These are phyloP conservation scores for Halenospora varia DNA, from an alignment of 495 filamentous ascomycete genomes.

Conservation along the genomic window DNA sequence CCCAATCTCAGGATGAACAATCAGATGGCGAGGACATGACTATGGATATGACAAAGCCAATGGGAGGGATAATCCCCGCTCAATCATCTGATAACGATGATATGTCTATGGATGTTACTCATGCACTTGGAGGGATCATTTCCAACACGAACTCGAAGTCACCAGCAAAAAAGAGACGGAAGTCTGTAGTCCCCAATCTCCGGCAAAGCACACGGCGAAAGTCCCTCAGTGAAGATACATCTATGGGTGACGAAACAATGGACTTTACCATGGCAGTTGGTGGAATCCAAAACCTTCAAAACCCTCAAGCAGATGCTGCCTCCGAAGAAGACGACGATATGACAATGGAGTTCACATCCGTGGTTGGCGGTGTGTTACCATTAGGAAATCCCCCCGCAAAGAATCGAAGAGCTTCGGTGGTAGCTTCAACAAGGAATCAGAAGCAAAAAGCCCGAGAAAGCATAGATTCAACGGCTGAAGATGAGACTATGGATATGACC, in stretches of 20 bases:
- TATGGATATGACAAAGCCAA: constrained; percentile 79
- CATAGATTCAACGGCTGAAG: constrained; percentile 25
- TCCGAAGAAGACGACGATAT: constrained; percentile 56
- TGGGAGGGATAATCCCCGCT: constrained; percentile 74
- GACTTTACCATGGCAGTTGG: constrained; percentile 75
- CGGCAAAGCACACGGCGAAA: constrained; percentile 26
- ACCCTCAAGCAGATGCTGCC: constrained; percentile 20
- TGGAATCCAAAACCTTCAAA: constrained; percentile 39
- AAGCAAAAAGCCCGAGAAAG: constrained; percentile 13
- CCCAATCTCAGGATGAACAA: constrained; percentile 31
- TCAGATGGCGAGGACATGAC: constrained; percentile 57
- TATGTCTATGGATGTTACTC: constrained; percentile 83
- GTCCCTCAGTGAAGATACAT: constrained; percentile 23
- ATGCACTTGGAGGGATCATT: constrained; percentile 75
- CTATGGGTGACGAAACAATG: constrained; percentile 64
- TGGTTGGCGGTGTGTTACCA: constrained; percentile 71
- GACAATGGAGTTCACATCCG: constrained; percentile 83
- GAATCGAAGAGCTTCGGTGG: constrained; percentile 15
- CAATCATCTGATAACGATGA: constrained; percentile 35
- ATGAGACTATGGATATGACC: constrained; percentile 67
- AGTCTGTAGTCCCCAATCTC: constrained; percentile 16
- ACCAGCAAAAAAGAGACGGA: constrained; percentile 7
- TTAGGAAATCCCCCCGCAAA: constrained; percentile 29
- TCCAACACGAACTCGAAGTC: constrained; percentile 22
- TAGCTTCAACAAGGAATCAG: not conserved